Conservation (phyloP, 2,329 filamentous ascomycete genomes). For the Nemania bipapillata region DNA sequence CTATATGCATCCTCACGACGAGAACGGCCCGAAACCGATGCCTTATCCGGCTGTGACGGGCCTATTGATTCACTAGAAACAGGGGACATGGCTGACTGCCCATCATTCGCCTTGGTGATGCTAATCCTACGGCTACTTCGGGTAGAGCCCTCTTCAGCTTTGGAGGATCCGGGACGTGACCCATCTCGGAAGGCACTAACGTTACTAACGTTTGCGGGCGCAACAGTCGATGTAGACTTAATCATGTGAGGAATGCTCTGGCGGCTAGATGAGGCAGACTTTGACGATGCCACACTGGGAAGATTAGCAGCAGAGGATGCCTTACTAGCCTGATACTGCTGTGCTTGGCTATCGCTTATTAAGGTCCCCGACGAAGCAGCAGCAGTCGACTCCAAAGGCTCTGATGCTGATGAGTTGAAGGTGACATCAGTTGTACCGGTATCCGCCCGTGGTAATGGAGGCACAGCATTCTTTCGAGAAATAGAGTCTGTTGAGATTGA, state of each 20-base stretch:
- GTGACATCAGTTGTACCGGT: conserved; percentile 53
- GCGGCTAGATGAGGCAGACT: conserved; percentile 55
- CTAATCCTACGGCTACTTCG: conserved; percentile 56
- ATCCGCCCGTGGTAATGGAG: conserved; percentile 58
- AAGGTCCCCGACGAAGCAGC: conserved; percentile 53
- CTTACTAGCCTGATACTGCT: conserved; percentile 58
- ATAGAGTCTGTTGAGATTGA: conserved; percentile 57
- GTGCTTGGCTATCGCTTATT: conserved; percentile 57
- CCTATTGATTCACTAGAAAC: conserved; percentile 54
- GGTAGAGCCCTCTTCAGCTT: conserved; percentile 58
- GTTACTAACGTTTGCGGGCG: conserved; percentile 62
- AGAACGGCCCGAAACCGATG: conserved; percentile 45
- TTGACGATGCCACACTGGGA: conserved; percentile 53
- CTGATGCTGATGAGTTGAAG: conserved; percentile 51
- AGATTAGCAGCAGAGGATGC: conserved; percentile 61
- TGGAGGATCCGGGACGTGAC: conserved; percentile 55
- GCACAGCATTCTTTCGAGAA: conserved; percentile 57
- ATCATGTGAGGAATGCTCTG: conserved; percentile 51
- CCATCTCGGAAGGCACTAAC: conserved; percentile 62
- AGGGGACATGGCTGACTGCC: conserved; percentile 53
- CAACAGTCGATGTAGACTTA: conserved; percentile 57
- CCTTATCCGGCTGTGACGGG: conserved; percentile 48
- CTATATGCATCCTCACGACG: conserved; percentile 59
- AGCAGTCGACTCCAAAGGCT: conserved; percentile 50
- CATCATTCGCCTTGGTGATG: conserved; percentile 57